Percentiles rank a stretch among this genome's conserved stretches.
Conservation (phyloP, 2,329 filamentous ascomycete species). For the Acrocalymma vagum region DNA sequence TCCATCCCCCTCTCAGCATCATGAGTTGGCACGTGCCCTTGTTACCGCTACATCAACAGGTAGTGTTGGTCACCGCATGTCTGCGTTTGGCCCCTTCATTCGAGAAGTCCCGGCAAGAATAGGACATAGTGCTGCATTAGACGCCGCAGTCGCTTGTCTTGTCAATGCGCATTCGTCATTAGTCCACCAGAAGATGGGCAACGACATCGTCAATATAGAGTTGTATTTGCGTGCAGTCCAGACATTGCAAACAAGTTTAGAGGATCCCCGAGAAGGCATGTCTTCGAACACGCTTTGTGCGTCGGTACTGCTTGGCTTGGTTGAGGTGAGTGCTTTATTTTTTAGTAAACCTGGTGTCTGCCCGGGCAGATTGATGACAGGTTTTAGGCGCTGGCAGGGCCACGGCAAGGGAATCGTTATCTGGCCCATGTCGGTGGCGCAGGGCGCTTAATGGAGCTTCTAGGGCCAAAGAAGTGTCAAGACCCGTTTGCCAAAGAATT, state of each 20-base stretch:
- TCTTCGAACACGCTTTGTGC: slow-evolving; percentile 45
- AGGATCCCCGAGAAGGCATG: slow-evolving; percentile 35
- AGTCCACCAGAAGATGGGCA: slow-evolving; percentile 28
- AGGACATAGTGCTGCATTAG: slow-evolving; percentile 41
- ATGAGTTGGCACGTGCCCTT: slow-evolving; percentile 37
- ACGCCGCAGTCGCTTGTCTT: slow-evolving; percentile 40
- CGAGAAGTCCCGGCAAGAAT: slow-evolving; percentile 37
- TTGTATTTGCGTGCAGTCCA: slow-evolving; percentile 42
- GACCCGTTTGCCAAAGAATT: slow-evolving; percentile 42
- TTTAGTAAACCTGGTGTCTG: neutral
- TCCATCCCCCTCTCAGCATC: slow-evolving; percentile 35
- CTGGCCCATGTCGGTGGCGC: slow-evolving; percentile 43
- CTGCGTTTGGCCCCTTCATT: slow-evolving; percentile 41
- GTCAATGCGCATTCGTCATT: slow-evolving; percentile 37
- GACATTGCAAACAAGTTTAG: slow-evolving; percentile 34
- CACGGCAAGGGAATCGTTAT: slow-evolving; percentile 39
- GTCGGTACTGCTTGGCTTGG: slow-evolving; percentile 39
- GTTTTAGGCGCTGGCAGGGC: slow-evolving; percentile 38
- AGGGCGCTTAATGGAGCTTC: slow-evolving; percentile 41
- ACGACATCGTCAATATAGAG: slow-evolving; percentile 33
- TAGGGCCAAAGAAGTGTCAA: slow-evolving; percentile 34
- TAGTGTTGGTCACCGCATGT: slow-evolving; percentile 38
- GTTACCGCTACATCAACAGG: slow-evolving; percentile 33
- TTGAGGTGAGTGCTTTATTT: slow-evolving; percentile 30
- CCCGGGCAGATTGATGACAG: neutral